Conservation (phyloP, 495 filamentous ascomycete genomes). For the Trichoderma erinaceum region DNA sequence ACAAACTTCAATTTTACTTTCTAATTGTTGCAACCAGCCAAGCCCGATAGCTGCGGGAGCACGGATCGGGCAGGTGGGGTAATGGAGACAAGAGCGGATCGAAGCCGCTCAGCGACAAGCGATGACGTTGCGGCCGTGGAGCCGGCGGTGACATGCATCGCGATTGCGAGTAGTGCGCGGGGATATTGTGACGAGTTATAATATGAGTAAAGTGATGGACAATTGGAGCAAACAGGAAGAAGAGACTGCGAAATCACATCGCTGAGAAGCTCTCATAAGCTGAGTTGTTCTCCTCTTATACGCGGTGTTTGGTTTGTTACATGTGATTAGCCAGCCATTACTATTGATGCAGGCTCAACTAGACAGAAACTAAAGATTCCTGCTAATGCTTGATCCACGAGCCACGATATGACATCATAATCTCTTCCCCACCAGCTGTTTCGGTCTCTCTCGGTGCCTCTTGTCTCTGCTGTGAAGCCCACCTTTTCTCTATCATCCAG, state of each 20-base stretch:
- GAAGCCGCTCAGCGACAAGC: neutral
- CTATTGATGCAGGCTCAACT: no score
- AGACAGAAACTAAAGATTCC: no score
- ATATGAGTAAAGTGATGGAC: neutral
- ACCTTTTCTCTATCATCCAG: neutral
- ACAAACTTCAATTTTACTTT: no score
- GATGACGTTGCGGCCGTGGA: neutral
- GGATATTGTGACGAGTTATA: neutral
- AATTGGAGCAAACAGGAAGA: neutral
- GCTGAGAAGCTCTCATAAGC: no score
- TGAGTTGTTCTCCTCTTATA: no score
- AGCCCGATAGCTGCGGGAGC: neutral
- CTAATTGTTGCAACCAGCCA: neutral
- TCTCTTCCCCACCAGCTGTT: neutral
- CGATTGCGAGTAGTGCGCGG: neutral
- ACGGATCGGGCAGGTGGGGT: neutral
- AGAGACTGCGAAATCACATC: no score
- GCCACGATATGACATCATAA: conserved; percentile 4
- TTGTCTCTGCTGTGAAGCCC: neutral
- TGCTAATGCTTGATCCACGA: neutral
- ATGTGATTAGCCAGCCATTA: no score
- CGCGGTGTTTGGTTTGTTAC: no score
- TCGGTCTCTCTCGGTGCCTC: neutral
- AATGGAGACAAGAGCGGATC: neutral
- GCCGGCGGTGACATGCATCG: neutral